phyloP scores from a whole-genome alignment of 1,284 basidiomycete genomes.

The Tausonia pullulans region DNA sequence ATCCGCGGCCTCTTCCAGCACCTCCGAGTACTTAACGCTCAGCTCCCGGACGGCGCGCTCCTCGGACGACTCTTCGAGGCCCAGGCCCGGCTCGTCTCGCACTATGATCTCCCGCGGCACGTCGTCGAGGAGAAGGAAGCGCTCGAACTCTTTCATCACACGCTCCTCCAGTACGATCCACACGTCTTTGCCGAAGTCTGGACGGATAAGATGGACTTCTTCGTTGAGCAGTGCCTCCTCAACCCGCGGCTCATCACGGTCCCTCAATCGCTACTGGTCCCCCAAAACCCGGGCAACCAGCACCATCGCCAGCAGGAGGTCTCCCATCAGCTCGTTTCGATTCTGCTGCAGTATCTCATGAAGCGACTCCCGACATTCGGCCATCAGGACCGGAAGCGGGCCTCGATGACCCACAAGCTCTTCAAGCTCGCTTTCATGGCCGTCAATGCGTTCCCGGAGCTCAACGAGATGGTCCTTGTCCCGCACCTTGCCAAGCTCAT shows the following conservation, averaged over 20 bases:
- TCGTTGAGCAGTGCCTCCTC: constrained; percentile 65
- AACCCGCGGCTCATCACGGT: constrained; percentile 74
- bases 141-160: constrained; percentile 71
- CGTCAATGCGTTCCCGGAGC: constrained; percentile 62
- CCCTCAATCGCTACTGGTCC: constrained; percentile 69
- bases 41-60: constrained; percentile 71
- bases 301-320: constrained; percentile 51
- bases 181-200: constrained; percentile 91
- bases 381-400: constrained; percentile 65
- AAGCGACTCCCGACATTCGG: constrained; percentile 73
- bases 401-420: constrained; percentile 70
- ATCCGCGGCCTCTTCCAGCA: constrained; percentile 72
- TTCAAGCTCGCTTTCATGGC: constrained; percentile 97
- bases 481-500: constrained; percentile 87
- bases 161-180: constrained; percentile 69
- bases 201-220: constrained; percentile 81
- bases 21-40: constrained; percentile 67
- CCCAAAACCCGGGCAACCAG: not conserved
- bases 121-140: constrained; percentile 74
- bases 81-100: constrained; percentile 69
- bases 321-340: constrained; percentile 84
- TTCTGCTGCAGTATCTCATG: constrained; percentile 79
- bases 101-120: constrained; percentile 63
- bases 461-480: constrained; percentile 85
- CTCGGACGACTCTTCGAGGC: constrained; percentile 80